Percentiles rank a stretch among this genome's conserved stretches.
phyloP scores from a whole-genome alignment of 176 grass and related monocot species.

The Chrysopogon serrulatus region DNA sequence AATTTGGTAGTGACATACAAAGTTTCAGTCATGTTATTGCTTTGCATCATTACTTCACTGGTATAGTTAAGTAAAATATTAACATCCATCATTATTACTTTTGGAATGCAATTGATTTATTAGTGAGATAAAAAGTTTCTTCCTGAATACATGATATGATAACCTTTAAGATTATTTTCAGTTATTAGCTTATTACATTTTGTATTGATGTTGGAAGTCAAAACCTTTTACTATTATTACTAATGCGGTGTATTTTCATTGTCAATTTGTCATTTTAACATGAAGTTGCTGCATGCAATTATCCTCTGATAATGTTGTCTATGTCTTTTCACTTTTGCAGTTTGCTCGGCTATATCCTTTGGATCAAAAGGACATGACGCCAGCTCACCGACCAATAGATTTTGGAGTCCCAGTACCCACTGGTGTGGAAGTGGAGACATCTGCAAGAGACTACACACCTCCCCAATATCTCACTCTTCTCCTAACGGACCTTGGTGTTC shows the following conservation, averaged over 20 bases:
- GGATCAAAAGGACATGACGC: constrained; percentile 80
- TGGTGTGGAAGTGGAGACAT: constrained; percentile 67
- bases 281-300: too few relatives aligned
- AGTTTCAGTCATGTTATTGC: neutral
- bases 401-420: constrained; percentile 58
- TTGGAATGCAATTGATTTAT: neutral
- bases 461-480: constrained; percentile 75
- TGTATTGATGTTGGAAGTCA: neutral
- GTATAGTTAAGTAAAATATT: neutral
- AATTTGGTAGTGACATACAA: neutral
- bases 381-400: constrained; percentile 61
- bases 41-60: neutral
- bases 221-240: neutral
- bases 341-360: constrained; percentile 76
- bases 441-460: constrained; percentile 73
- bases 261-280: neutral
- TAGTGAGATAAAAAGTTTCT: neutral
- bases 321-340: too few relatives aligned
- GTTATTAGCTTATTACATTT: neutral
- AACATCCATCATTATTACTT: neutral
- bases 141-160: neutral
- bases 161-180: neutral
- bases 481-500: constrained; percentile 66
- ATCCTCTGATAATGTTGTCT: too few relatives aligned
- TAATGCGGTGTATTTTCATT: neutral